These are phyloP conservation scores for Xylaria scruposa DNA, from an alignment of 495 filamentous ascomycete species.

Conservation along the genomic window DNA sequence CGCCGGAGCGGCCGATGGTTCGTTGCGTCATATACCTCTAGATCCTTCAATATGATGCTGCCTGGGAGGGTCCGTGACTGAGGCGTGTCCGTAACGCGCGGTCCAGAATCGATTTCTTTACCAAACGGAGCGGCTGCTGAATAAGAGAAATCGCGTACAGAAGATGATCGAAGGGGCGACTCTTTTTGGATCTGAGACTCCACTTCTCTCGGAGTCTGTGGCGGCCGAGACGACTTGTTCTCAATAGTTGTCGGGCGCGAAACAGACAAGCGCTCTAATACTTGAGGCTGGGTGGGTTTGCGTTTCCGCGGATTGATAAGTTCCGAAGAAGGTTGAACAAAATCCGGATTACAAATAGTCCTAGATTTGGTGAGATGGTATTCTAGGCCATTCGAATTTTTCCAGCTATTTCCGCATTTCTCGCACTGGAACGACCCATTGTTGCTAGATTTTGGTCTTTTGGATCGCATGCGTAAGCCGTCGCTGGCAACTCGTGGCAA, in stretches of 20 bases:
- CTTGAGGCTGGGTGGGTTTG: constrained; percentile 39
- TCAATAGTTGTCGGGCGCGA: constrained; percentile 23
- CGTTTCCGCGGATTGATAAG: constrained; percentile 30
- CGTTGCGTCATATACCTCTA: constrained; percentile 40
- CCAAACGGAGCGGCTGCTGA: neutral
- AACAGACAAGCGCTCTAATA: constrained; percentile 42
- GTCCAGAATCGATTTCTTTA: neutral
- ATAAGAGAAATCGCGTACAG: neutral
- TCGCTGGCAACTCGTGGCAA: neutral
- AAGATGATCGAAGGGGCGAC: neutral
- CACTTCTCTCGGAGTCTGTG: constrained; percentile 9
- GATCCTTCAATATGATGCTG: constrained; percentile 33
- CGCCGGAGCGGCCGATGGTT: constrained; percentile 28
- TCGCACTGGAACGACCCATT: constrained; percentile 43
- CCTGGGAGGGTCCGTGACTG: constrained; percentile 15
- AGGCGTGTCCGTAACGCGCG: neutral
- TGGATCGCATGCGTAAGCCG: neutral
- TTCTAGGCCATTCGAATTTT: constrained; percentile 59
- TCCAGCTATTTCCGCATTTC: constrained; percentile 57
- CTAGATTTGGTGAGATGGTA: constrained; percentile 59
- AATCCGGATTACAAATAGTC: constrained; percentile 58
- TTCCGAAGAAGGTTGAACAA: constrained; percentile 40
- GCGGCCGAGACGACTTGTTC: constrained; percentile 25
- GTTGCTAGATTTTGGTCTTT: constrained; percentile 24
- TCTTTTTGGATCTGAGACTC: constrained; percentile 9